Evolutionary conservation across 352 stramenopile genomes (phyloP).

Genomic region (Globisporangium nodosum): DNA sequence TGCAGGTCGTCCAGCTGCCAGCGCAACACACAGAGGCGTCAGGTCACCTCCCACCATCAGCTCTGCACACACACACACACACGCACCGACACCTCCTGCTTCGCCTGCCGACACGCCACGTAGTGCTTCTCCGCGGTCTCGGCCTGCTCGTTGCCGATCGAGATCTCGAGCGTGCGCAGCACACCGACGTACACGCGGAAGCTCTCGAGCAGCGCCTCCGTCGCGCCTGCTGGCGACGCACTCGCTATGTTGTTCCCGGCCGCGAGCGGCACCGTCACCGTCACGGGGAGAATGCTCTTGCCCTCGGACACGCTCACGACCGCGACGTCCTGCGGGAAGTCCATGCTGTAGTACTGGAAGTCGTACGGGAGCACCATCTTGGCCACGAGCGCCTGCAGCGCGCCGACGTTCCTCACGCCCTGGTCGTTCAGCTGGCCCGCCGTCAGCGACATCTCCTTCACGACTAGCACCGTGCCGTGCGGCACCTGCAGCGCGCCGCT

Average conservation of each 20-base stretch:
- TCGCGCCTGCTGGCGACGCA: not conserved
- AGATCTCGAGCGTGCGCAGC: constrained; percentile 42
- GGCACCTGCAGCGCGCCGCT: constrained; percentile 56
- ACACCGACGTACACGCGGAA: constrained; percentile 67
- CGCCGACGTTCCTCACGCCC: constrained; percentile 68
- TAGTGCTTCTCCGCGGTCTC: constrained; percentile 79
- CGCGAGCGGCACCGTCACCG: constrained; percentile 35
- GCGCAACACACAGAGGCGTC: constrained; percentile 2
- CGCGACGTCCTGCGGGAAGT: constrained; percentile 73
- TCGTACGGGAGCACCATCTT: constrained; percentile 82
- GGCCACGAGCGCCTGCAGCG: constrained; percentile 60
- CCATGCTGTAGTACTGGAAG: constrained; percentile 82
- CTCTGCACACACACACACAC: not conserved
- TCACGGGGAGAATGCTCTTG: constrained; percentile 70
- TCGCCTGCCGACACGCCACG: constrained; percentile 57
- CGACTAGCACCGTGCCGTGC: constrained; percentile 54
- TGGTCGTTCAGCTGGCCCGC: constrained; percentile 62
- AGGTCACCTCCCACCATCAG: not conserved
- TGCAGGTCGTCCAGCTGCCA: constrained; percentile 71
- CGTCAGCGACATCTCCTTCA: constrained; percentile 64
- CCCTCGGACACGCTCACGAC: constrained; percentile 62
- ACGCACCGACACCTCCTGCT: constrained; percentile 69
- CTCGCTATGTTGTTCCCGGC: not conserved
- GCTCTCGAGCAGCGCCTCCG: constrained; percentile 36
- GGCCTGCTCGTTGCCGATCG: constrained; percentile 66